Percentiles rank a stretch among this genome's conserved stretches.
Conservation (phyloP, 148 eudicot genomes). For the Cornus suecica region DNA sequence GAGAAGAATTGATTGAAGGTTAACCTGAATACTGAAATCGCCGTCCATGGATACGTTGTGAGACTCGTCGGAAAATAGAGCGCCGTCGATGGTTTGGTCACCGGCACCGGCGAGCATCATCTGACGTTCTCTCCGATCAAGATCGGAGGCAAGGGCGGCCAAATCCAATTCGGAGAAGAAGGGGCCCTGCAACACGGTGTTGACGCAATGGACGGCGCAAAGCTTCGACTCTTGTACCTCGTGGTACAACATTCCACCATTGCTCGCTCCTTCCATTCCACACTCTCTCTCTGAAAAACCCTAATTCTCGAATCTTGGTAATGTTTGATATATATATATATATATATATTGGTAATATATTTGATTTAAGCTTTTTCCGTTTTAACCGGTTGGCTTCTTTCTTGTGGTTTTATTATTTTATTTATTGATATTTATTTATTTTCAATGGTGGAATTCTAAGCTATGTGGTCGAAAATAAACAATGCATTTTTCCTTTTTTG, state of each 20-base stretch:
- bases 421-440: too few relatives aligned
- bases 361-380: neutral
- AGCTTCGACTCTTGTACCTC: constrained; percentile 97
- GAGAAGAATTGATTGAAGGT: neutral
- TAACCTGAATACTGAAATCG: constrained; percentile 94
- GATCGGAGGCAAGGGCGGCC: constrained; percentile 92
- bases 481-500: too few relatives aligned
- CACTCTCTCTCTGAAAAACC: neutral
- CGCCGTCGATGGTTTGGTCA: constrained; percentile 19
- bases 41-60: constrained; percentile 91
- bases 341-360: too few relatives aligned
- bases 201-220: constrained; percentile 95
- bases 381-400: too few relatives aligned
- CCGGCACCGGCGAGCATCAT: constrained; percentile 48
- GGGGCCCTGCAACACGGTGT: constrained; percentile 92
- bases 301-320: neutral
- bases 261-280: constrained; percentile 62
- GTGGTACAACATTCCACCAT: constrained; percentile 93
- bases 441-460: too few relatives aligned
- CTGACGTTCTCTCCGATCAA: constrained; percentile 70
- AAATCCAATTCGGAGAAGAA: constrained; percentile 92
- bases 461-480: too few relatives aligned
- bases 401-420: neutral
- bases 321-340: too few relatives aligned
- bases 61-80: constrained; percentile 51